phyloP scores from a whole-genome alignment of 208 protist genomes.

The Crithidia expoeki region DNA sequence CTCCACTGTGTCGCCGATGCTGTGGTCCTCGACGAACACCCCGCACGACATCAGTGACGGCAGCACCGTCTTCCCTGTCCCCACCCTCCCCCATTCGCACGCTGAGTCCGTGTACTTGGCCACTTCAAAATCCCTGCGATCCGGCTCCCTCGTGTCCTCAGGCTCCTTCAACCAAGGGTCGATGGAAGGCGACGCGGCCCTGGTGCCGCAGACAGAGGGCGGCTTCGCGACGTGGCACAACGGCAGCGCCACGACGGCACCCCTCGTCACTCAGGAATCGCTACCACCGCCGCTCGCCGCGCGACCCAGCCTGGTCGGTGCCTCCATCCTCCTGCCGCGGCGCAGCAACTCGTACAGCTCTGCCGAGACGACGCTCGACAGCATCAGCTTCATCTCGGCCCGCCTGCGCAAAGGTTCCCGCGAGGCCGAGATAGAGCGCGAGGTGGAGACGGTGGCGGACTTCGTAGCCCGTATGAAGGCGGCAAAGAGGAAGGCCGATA shows the following conservation, averaged over 20 bases:
- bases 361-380: slow-evolving; percentile 4
- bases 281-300: not conserved
- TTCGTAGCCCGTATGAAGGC: slow-evolving; percentile 16
- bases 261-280: not conserved
- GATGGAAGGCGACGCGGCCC: not conserved
- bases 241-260: not conserved
- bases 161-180: slow-evolving; percentile 5
- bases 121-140: not conserved
- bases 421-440: not conserved
- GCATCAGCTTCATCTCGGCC: slow-evolving; percentile 11
- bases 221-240: slow-evolving; percentile 12
- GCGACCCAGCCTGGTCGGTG: not conserved
- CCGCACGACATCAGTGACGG: not conserved
- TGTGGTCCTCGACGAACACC: slow-evolving; percentile 8
- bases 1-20: not conserved
- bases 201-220: slow-evolving; percentile 4
- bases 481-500: not conserved
- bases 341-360: slow-evolving; percentile 9
- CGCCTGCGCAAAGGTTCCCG: slow-evolving; percentile 10
- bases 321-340: slow-evolving; percentile 11
- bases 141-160: slow-evolving; percentile 7
- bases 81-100: not conserved
- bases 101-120: not conserved
- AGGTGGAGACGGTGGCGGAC: slow-evolving; percentile 15
- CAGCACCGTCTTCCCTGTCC: not conserved